Evolutionary conservation across 164 flowering plant species (phyloP).

Genomic region (Santalum album): DNA sequence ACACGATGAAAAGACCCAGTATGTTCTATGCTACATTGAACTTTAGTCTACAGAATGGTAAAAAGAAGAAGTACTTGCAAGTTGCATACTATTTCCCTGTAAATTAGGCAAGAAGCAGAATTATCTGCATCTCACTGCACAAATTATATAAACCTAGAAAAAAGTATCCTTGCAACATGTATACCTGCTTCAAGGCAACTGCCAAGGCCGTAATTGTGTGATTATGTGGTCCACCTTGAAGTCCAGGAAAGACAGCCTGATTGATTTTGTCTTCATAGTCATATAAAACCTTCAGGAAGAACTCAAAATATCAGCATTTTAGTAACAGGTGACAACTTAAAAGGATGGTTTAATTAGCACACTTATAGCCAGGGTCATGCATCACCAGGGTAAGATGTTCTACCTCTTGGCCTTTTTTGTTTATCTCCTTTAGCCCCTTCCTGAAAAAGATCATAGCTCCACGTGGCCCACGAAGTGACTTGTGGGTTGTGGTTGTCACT

Average conservation of each 20-base stretch:
- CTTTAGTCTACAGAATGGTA: no score
- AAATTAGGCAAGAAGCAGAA: no score
- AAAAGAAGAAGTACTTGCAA: no score
- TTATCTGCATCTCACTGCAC: no score
- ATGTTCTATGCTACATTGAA: no score
- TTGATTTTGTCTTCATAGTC: conserved; percentile 97
- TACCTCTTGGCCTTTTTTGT: conserved; percentile 83
- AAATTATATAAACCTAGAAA: no score
- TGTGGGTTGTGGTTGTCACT: conserved; percentile 98
- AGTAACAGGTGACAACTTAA: neutral
- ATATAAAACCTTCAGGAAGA: conserved; percentile 65
- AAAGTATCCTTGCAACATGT: neutral
- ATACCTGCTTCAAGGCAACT: conserved; percentile 93
- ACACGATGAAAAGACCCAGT: no score
- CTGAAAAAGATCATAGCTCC: conserved; percentile 93
- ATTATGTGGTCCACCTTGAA: conserved; percentile 99
- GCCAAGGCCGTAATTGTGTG: conserved; percentile 97
- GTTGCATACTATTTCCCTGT: no score
- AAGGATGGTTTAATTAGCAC: neutral
- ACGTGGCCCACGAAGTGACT: conserved; percentile 98
- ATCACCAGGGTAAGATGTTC: neutral
- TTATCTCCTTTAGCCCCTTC: conserved; percentile 80
- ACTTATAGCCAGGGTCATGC: neutral
- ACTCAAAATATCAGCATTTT: conserved; percentile 4
- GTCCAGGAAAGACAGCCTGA: conserved; percentile 96